A percentile compares a stretch with the other conserved stretches of the same genome.
phyloP scores from a whole-genome alignment of 2,329 filamentous ascomycete genomes.

The Laburnicola sp. region DNA sequence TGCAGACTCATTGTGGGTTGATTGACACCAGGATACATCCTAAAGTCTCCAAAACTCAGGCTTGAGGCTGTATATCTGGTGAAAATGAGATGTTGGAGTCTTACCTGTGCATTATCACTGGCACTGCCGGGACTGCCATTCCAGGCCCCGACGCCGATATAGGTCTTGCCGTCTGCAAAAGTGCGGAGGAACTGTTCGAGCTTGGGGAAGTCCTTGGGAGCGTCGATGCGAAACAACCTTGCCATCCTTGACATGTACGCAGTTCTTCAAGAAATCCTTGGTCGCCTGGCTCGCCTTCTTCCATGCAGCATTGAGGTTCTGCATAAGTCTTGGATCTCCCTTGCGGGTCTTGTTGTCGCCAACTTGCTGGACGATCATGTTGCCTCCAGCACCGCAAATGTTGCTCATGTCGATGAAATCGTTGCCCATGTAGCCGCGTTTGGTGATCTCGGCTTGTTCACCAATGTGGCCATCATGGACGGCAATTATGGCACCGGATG shows the following conservation, averaged over 20 bases:
- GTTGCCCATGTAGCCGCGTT: constrained; percentile 39
- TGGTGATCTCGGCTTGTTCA: constrained; percentile 49
- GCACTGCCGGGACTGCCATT: constrained; percentile 36
- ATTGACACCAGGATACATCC: neutral
- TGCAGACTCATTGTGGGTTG: neutral
- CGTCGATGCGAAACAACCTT: constrained; percentile 27
- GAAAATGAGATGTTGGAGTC: neutral
- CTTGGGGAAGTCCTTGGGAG: constrained; percentile 42
- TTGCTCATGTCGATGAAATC: constrained; percentile 42
- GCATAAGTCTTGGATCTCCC: constrained; percentile 47
- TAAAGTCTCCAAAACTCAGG: no score
- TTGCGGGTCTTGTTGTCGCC: constrained; percentile 44
- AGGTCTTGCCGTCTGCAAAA: constrained; percentile 43
- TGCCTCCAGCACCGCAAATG: constrained; percentile 48
- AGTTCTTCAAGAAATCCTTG: constrained; percentile 37
- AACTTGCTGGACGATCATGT: constrained; percentile 46
- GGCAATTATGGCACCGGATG: constrained; percentile 47
- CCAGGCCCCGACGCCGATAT: constrained; percentile 49
- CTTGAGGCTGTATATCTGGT: neutral
- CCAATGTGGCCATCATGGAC: constrained; percentile 45
- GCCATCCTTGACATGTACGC: constrained; percentile 28
- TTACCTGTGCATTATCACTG: constrained; percentile 40
- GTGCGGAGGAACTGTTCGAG: constrained; percentile 46
- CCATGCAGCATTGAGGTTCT: constrained; percentile 43
- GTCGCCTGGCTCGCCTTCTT: constrained; percentile 38